A percentile compares a stretch with the other conserved stretches of the same genome.
phyloP scores from a whole-genome alignment of 2,329 filamentous ascomycete species.

The Chlorencoelia australis region DNA sequence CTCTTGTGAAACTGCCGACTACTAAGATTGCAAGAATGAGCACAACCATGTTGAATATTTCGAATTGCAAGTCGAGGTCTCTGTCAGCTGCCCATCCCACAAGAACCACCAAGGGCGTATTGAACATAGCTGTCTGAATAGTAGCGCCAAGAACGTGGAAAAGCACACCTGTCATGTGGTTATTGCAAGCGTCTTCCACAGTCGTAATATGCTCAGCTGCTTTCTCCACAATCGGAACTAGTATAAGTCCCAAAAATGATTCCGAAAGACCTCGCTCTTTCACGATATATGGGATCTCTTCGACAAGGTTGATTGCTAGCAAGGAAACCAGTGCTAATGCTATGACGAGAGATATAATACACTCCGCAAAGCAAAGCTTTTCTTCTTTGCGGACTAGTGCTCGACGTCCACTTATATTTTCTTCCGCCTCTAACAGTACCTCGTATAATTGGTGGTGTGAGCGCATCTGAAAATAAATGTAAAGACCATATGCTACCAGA shows the following conservation, averaged over 20 bases:
- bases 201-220: conserved; percentile 77
- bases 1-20: conserved; percentile 76
- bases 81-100: conserved; percentile 69
- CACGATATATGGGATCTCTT: conserved; percentile 57
- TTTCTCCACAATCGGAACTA: conserved; percentile 76
- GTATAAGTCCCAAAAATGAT: conserved; percentile 58
- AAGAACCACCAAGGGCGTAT: conserved; percentile 71
- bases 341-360: conserved; percentile 51
- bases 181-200: conserved; percentile 74
- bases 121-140: conserved; percentile 81
- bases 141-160: conserved; percentile 48
- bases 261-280: conserved; percentile 39
- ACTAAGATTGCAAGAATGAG: conserved; percentile 77
- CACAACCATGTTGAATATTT: conserved; percentile 69
- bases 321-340: conserved; percentile 60
- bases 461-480: conserved; percentile 60
- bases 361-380: conserved; percentile 68
- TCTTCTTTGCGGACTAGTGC: conserved; percentile 48
- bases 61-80: conserved; percentile 70
- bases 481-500: conserved; percentile 57
- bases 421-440: conserved; percentile 60
- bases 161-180: conserved; percentile 44
- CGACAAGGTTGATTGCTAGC: conserved; percentile 63
- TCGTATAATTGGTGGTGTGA: conserved; percentile 71
- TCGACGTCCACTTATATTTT: conserved; percentile 54